Percentiles rank a stretch among this genome's conserved stretches.
These are phyloP conservation scores for Punica granatum DNA, from an alignment of 345 rosid species.

Conservation along the genomic window DNA sequence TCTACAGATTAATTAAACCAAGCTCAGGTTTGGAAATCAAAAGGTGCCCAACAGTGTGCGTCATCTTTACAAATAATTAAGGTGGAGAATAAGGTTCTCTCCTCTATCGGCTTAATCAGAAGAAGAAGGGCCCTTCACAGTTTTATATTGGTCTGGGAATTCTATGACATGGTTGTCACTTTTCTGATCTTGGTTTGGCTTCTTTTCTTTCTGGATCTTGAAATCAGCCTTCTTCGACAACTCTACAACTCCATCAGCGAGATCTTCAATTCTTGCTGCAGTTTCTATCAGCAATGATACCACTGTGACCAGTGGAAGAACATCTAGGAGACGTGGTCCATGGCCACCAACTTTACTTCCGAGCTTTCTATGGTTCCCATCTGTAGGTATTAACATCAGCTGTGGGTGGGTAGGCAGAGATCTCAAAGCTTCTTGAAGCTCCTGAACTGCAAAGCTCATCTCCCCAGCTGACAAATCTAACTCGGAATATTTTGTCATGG, in stretches of 20 bases:
- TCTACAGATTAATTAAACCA: too few relatives aligned
- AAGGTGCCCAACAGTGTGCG: too few relatives aligned
- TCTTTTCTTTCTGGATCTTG: conserved; percentile 28
- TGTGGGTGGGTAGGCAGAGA: conserved; percentile 25
- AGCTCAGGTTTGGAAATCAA: too few relatives aligned
- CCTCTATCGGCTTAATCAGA: too few relatives aligned
- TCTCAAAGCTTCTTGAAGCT: conserved; percentile 44
- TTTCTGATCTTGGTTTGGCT: conserved; percentile 7
- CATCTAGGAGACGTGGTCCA: conserved; percentile 31
- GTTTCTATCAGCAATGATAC: conserved; percentile 50
- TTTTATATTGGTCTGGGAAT: conserved; percentile 9
- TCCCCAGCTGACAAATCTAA: conserved; percentile 34
- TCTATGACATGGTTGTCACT: conserved; percentile 5
- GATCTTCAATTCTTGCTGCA: conserved; percentile 41
- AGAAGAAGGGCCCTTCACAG: conserved; percentile 14
- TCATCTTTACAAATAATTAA: not conserved
- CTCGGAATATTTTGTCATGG: conserved; percentile 38
- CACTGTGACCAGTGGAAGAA: conserved; percentile 51
- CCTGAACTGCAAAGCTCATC: conserved; percentile 48
- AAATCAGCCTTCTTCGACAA: conserved; percentile 48
- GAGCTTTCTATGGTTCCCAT: conserved; percentile 15
- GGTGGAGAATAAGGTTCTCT: conserved; percentile 8
- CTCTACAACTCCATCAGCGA: conserved; percentile 38
- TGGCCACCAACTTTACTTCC: conserved; percentile 8
- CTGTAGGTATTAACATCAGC: not conserved